Conservation (phyloP, 176 grass and related monocot genomes). For the Secale cereale region DNA sequence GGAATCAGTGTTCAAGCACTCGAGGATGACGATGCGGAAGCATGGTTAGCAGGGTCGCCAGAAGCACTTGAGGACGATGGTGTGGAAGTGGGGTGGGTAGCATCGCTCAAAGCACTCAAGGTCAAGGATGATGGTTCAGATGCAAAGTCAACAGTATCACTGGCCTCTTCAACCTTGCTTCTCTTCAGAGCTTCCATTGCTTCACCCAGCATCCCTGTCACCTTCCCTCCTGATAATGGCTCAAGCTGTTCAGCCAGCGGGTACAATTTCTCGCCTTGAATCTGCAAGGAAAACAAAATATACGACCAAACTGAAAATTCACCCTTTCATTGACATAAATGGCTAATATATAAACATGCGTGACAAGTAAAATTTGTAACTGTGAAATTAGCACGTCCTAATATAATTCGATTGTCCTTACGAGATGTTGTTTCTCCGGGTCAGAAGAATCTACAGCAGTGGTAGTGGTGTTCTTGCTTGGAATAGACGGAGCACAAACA, state of each 20-base stretch:
- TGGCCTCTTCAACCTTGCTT: background rate
- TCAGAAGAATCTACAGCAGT: background rate
- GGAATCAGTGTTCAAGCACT: background rate
- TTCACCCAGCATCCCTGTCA: background rate
- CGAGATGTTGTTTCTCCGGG: background rate
- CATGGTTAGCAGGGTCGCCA: background rate
- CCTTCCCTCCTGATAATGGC: background rate
- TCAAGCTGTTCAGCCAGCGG: background rate
- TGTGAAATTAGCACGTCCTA: background rate
- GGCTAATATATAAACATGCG: background rate
- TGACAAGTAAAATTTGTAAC: background rate
- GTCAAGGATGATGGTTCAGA: too few relatives aligned
- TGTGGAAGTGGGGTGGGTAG: background rate
- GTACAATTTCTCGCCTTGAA: background rate
- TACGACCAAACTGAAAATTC: background rate
- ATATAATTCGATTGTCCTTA: background rate
- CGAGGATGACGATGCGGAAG: background rate
- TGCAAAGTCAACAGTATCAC: background rate
- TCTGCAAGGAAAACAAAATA: background rate
- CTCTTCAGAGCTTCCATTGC: background rate
- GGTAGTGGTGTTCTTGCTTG: background rate
- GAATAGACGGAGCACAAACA: background rate
- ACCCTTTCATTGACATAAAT: background rate
- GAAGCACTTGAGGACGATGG: background rate
- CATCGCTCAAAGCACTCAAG: too few relatives aligned